These are phyloP conservation scores for Pharnaceum exiguum DNA, from an alignment of 148 eudicot species.

Conservation along the genomic window DNA sequence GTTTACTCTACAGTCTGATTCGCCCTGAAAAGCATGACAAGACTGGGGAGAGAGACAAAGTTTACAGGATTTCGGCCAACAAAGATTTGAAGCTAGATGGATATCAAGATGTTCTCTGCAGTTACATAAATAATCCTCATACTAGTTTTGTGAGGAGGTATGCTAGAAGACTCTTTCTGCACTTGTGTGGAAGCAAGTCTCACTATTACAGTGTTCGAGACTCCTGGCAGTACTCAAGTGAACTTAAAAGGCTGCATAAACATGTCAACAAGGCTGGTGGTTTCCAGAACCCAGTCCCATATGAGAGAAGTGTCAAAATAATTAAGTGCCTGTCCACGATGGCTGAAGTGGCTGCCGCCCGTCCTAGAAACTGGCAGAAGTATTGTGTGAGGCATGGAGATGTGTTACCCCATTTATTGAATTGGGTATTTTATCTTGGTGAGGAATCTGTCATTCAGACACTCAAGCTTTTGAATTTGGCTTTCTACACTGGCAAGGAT, in stretches of 20 bases:
- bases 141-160: constrained; percentile 88
- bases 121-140: constrained; percentile 87
- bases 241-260: constrained; percentile 84
- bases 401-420: constrained; percentile 73
- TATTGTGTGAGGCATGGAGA: constrained; percentile 87
- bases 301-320: constrained; percentile 95
- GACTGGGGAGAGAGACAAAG: constrained; percentile 81
- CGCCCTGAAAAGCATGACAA: constrained; percentile 98
- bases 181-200: constrained; percentile 96
- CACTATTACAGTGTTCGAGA: constrained; percentile 96
- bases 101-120: constrained; percentile 98
- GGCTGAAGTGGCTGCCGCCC: constrained; percentile 95
- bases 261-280: constrained; percentile 84
- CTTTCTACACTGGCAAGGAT: constrained; percentile 87
- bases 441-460: constrained; percentile 91
- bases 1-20: constrained; percentile 85
- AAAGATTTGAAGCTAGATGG: constrained; percentile 96
- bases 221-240: constrained; percentile 91
- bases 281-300: constrained; percentile 71
- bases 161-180: constrained; percentile 94
- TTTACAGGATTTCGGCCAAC: constrained; percentile 50
- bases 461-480: constrained; percentile 80
- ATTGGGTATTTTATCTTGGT: constrained; percentile 77
- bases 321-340: constrained; percentile 80
- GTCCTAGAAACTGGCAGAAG: constrained; percentile 99